phyloP scores from a whole-genome alignment of 805 yeast genomes.

The Lachancea fermentati region DNA sequence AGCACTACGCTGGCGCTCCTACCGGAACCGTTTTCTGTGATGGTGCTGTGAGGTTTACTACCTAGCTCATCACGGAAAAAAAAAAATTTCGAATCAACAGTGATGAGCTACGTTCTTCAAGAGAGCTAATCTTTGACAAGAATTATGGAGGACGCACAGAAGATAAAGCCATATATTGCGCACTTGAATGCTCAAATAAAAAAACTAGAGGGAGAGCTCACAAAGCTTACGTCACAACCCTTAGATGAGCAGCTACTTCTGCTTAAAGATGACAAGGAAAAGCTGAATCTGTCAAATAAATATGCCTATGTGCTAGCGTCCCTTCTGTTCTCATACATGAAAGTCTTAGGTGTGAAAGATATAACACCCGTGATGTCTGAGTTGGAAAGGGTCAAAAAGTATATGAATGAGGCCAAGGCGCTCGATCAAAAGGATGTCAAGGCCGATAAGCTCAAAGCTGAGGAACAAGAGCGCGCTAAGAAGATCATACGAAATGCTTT shows the following conservation, averaged over 20 bases:
- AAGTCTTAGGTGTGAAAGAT: constrained; percentile 23
- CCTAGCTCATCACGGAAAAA: too few species aligned
- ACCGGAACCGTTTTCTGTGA: too few species aligned
- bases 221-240: constrained; percentile 19
- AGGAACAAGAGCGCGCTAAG: constrained; percentile 37
- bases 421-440: constrained; percentile 18
- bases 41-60: too few species aligned
- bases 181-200: constrained; percentile 22
- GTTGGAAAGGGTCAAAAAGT: constrained; percentile 58
- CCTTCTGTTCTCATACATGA: constrained; percentile 27
- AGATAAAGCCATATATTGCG: constrained; percentile 24
- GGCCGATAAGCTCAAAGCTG: constrained; percentile 30
- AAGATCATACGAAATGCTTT: constrained; percentile 43
- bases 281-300: constrained; percentile 22
- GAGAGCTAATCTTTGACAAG: neutral
- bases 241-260: constrained; percentile 27
- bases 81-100: too few species aligned
- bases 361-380: constrained; percentile 55
- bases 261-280: constrained; percentile 18
- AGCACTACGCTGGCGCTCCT: too few species aligned
- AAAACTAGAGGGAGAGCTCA: constrained; percentile 16
- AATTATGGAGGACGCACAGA: constrained; percentile 25
- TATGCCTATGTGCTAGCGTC: constrained; percentile 28
- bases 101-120: neutral
- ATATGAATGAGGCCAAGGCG: constrained; percentile 49